Conservation (phyloP, 2,329 filamentous ascomycete species). For the Sarocladium oryzae region DNA sequence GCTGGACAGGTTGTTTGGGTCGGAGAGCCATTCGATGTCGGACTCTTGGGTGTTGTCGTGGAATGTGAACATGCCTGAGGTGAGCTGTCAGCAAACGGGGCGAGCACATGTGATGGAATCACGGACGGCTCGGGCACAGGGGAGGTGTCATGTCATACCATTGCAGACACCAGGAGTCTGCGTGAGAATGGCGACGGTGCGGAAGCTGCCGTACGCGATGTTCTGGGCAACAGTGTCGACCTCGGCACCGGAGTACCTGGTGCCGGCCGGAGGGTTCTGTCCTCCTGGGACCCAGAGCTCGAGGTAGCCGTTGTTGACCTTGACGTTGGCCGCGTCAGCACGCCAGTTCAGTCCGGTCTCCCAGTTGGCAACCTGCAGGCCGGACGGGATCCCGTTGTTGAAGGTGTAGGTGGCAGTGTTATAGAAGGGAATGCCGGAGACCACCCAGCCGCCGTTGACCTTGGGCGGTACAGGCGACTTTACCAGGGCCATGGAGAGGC, state of each 20-base stretch:
- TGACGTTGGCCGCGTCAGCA: constrained; percentile 15
- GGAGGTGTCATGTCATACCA: constrained; percentile 16
- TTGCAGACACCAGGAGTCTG: constrained; percentile 25
- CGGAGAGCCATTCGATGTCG: constrained; percentile 27
- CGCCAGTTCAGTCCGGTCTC: constrained; percentile 10
- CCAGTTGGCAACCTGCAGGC: constrained; percentile 19
- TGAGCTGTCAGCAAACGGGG: too few species aligned
- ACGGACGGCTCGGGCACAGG: too few species aligned
- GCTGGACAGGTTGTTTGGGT: constrained; percentile 20
- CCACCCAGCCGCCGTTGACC: constrained; percentile 6
- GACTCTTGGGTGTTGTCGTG: constrained; percentile 20
- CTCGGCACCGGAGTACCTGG: constrained; percentile 18
- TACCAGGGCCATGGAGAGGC: constrained; percentile 1
- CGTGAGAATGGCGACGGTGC: constrained; percentile 22
- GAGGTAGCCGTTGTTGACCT: constrained; percentile 20
- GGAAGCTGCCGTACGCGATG: constrained; percentile 23
- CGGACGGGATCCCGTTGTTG: constrained; percentile 16
- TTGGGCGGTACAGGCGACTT: constrained; percentile 1
- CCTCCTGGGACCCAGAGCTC: constrained; percentile 22
- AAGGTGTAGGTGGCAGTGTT: constrained; percentile 13
- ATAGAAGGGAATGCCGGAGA: constrained; percentile 3
- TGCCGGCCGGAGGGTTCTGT: constrained; percentile 19
- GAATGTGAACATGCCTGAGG: constrained; percentile 24
- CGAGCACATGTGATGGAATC: too few species aligned
- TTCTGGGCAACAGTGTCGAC: constrained; percentile 19